A percentile compares a stretch with the other conserved stretches of the same genome.
These are phyloP conservation scores for Amylostereum chailletii DNA, from an alignment of 1,284 basidiomycete species.

Conservation along the genomic window DNA sequence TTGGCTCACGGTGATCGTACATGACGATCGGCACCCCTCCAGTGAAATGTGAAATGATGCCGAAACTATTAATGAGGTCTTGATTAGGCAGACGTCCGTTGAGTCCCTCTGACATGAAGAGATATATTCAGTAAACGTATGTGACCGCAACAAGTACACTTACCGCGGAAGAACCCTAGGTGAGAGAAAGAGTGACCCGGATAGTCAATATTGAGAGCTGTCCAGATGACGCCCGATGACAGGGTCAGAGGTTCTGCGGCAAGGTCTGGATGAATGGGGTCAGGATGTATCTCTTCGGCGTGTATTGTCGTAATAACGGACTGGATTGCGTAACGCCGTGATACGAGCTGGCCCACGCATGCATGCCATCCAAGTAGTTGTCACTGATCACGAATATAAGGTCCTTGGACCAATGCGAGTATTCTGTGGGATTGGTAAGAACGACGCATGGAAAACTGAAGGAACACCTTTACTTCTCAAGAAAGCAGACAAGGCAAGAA, in stretches of 20 bases:
- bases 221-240: conserved; percentile 86
- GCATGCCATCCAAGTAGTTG: conserved; percentile 83
- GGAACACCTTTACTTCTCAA: conserved; percentile 55
- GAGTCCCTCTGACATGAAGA: conserved; percentile 64
- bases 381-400: conserved; percentile 88
- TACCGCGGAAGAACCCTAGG: conserved; percentile 86
- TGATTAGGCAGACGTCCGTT: conserved; percentile 96
- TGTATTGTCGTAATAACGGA: conserved; percentile 23
- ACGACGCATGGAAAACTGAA: conserved; percentile 1
- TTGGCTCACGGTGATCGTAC: conserved; percentile 64
- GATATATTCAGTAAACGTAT: not conserved
- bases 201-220: conserved; percentile 90
- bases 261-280: conserved; percentile 39
- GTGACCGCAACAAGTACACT: conserved; percentile 16
- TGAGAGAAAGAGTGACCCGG: conserved; percentile 95
- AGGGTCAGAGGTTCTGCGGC: conserved; percentile 52
- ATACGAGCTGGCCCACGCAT: conserved; percentile 85
- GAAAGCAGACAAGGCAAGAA: conserved; percentile 78
- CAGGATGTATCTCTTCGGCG: not conserved
- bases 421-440: conserved; percentile 37
- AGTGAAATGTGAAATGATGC: conserved; percentile 63
- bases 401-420: conserved; percentile 92
- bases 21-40: conserved; percentile 68
- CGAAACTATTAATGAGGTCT: conserved; percentile 84
- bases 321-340: conserved; percentile 65